Percentiles rank a stretch among this genome's conserved stretches.
These are phyloP conservation scores for Penicillium ochrochloron DNA, from an alignment of 495 filamentous ascomycete genomes.

Conservation along the genomic window DNA sequence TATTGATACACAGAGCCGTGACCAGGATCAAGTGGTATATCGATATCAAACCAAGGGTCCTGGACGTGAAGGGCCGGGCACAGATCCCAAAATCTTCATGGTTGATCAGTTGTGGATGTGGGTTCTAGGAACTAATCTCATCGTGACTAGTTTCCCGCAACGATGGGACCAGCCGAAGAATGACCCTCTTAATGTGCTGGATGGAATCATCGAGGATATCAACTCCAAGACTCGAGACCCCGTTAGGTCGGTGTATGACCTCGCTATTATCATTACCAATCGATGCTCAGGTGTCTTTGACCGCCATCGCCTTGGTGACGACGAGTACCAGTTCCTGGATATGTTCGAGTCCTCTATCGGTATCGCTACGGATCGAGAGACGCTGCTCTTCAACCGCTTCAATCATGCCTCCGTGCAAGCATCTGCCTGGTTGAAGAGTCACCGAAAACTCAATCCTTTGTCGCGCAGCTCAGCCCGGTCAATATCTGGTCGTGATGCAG, in stretches of 20 bases:
- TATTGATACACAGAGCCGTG: constrained; percentile 68
- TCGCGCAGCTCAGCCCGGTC: constrained; percentile 34
- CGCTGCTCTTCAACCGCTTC: constrained; percentile 65
- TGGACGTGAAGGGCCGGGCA: constrained; percentile 33
- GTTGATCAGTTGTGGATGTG: constrained; percentile 78
- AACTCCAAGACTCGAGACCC: constrained; percentile 70
- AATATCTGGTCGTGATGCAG: constrained; percentile 5
- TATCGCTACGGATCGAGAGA: constrained; percentile 65
- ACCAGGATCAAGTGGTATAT: constrained; percentile 73
- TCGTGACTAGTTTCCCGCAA: constrained; percentile 70
- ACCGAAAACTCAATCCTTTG: constrained; percentile 55
- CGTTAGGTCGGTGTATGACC: constrained; percentile 65
- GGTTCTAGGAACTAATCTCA: constrained; percentile 66
- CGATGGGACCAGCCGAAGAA: constrained; percentile 74
- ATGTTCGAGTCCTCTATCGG: constrained; percentile 75
- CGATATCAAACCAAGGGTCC: constrained; percentile 57
- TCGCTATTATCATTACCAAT: constrained; percentile 67
- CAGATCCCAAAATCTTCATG: constrained; percentile 74
- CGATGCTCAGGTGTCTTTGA: constrained; percentile 70
- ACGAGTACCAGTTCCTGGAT: constrained; percentile 70
- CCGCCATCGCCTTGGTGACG: constrained; percentile 62
- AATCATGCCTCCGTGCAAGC: constrained; percentile 64
- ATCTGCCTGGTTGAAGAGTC: constrained; percentile 63
- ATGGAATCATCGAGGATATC: constrained; percentile 69
- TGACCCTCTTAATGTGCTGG: constrained; percentile 66